Base-by-base conservation (phyloP, 2,329 filamentous ascomycete species). In the Hymenoscyphus occultus region DNA sequence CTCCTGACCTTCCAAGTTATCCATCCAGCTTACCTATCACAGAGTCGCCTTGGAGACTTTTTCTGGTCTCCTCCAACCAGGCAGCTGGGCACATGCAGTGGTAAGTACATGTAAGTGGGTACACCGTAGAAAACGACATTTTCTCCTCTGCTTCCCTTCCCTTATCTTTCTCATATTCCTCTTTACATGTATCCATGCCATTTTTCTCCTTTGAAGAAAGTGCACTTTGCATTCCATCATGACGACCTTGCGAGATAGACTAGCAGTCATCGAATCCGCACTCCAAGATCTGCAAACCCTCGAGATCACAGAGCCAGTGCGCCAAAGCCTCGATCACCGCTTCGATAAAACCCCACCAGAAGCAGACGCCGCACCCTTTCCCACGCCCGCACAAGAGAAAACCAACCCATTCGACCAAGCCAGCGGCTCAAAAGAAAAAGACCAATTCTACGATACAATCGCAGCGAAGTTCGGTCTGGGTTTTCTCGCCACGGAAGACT, bases 281-380 rank as follows among this genome's bases (percentile, higher is more conserved):
- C 62, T 71, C 35, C 63, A 66, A 51, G 61, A 68, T 42, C 59
- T 62, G 2, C 63, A 71, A 13, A 68, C 69, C 14, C 31, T 69
- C 58, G 63, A 69, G 16, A 60, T 70, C 48, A 62, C 61, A 22
- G 64, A 60, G 7, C 68, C 66, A 7, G 59, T 51, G 19, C 70
- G 70, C 19, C 69, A 70, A 61, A 70, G 68, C 65, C 67, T 71
- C 51, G 70, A 71, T 59, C 65, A 69, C 66, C 69, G 69, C 19
- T 70, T 71, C 61, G 70, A 71, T 51, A 66, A 66, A 31, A 68
- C 67, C 3, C 66, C 59, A 9, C 64, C 68, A 42, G 66, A 67
- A 56, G 62, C 70, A n/a, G 70, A 71, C 51, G 68, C 65, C 4
- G 64, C 63, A 19, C 69, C 69, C 58, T 48, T 57, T 28, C 70